A percentile compares a stretch with the other conserved stretches of the same genome.
phyloP scores from a whole-genome alignment of 208 protist species.

The Leishmania turanica region DNA sequence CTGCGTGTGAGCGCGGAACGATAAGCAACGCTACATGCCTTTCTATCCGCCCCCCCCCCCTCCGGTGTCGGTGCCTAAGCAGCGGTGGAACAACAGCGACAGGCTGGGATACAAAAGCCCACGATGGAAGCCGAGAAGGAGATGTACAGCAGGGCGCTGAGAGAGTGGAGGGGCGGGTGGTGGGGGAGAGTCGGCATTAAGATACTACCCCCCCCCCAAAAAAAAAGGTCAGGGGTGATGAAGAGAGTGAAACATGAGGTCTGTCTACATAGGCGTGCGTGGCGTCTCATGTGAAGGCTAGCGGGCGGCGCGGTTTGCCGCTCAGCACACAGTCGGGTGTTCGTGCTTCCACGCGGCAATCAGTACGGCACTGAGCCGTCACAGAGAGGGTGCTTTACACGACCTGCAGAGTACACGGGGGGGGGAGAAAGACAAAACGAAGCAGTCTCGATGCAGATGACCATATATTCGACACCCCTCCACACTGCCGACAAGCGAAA shows the following conservation, averaged over 20 bases:
- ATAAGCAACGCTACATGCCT: neutral
- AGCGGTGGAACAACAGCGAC: neutral
- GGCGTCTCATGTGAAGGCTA: neutral
- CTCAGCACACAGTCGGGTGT: neutral
- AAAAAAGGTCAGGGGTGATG: neutral
- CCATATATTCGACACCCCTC: neutral
- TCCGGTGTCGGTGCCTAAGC: neutral
- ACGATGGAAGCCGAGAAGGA: neutral
- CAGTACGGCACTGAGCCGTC: neutral
- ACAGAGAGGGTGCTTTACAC: neutral
- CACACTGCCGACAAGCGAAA: too few species aligned
- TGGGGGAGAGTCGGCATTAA: neutral
- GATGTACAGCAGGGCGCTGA: neutral
- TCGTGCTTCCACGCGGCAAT: neutral
- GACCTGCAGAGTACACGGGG: neutral
- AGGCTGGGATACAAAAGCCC: neutral
- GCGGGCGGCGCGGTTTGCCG: neutral
- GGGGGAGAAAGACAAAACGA: neutral
- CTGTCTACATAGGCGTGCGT: neutral
- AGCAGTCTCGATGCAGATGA: neutral
- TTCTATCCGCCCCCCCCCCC: neutral
- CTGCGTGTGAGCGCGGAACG: neutral
- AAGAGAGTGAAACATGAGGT: neutral
- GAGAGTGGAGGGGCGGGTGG: neutral
- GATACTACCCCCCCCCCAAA: neutral